Conservation (phyloP, 768 basidiomycete genomes). For the Mycena maculata region DNA sequence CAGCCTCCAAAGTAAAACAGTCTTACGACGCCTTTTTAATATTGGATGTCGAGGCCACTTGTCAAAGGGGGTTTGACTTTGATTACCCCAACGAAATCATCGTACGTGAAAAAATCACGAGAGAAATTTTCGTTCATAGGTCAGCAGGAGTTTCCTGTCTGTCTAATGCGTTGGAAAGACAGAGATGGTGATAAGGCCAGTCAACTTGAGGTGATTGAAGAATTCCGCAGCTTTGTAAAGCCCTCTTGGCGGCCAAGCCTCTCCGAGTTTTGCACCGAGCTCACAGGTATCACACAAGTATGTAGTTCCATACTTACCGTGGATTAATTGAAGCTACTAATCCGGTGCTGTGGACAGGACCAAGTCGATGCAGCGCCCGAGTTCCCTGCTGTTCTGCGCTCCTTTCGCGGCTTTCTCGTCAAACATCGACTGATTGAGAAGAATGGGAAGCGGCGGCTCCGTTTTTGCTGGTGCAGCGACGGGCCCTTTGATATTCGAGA, state of each 20-base stretch:
- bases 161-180: slow-evolving; percentile 86
- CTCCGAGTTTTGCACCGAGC: slow-evolving; percentile 82
- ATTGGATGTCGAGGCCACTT: slow-evolving; percentile 92
- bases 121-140: slow-evolving; percentile 9
- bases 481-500: slow-evolving; percentile 87
- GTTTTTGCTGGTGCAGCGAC: slow-evolving; percentile 87
- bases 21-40: slow-evolving; percentile 86
- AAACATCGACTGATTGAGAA: slow-evolving; percentile 77
- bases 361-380: slow-evolving; percentile 84
- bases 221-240: slow-evolving; percentile 89
- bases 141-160: slow-evolving; percentile 92
- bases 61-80: slow-evolving; percentile 73
- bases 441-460: slow-evolving; percentile 66
- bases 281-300: slow-evolving; percentile 96
- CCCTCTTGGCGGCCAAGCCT: slow-evolving; percentile 89
- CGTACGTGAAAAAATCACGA: slow-evolving; percentile 58
- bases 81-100: slow-evolving; percentile 97
- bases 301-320: slow-evolving; percentile 38
- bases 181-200: slow-evolving; percentile 63
- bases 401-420: slow-evolving; percentile 75
- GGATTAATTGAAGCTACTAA: slow-evolving; percentile 21
- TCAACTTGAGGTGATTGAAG: slow-evolving; percentile 75
- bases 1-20: slow-evolving; percentile 44
- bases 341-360: slow-evolving; percentile 56
- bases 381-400: slow-evolving; percentile 75